Percentiles rank a stretch among this genome's conserved stretches.
phyloP scores from a whole-genome alignment of 1,284 basidiomycete species.

The Irpex sp. region DNA sequence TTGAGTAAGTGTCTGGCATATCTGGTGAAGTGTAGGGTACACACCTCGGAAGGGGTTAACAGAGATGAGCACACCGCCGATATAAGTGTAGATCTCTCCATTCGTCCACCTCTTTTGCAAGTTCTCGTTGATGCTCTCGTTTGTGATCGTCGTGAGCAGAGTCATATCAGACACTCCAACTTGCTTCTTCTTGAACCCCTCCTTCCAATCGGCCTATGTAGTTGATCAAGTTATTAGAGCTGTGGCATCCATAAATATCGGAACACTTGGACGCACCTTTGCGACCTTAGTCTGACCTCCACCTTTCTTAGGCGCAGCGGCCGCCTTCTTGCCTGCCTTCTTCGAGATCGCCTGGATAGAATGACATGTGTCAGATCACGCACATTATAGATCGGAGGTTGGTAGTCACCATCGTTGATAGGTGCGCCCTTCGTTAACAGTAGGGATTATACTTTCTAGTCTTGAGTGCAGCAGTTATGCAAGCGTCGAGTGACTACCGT shows the following conservation, averaged over 20 bases:
- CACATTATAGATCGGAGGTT: conserved; percentile 10
- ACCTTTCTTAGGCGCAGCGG: conserved; percentile 52
- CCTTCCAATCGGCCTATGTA: conserved; percentile 91
- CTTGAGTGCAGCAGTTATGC: neutral
- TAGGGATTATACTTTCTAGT: neutral
- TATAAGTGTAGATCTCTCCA: conserved; percentile 98
- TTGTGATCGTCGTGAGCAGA: conserved; percentile 92
- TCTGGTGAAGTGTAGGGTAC: no score
- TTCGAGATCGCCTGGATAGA: conserved; percentile 73
- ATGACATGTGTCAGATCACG: conserved; percentile 11
- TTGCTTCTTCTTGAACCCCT: conserved; percentile 96
- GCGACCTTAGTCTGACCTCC: conserved; percentile 58
- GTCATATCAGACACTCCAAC: conserved; percentile 99
- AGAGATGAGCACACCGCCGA: conserved; percentile 95
- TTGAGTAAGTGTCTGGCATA: no score
- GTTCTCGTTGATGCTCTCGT: conserved; percentile 98
- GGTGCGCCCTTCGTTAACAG: neutral
- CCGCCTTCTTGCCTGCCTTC: conserved; percentile 86
- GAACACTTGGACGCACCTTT: conserved; percentile 44
- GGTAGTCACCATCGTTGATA: conserved; percentile 1
- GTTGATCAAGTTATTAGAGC: neutral
- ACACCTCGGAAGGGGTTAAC: conserved; percentile 98
- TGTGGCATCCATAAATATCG: neutral
- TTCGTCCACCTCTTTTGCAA: conserved; percentile 94
- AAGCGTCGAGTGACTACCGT: neutral